These are phyloP conservation scores for Aspergillus candidus DNA, from an alignment of 2,329 filamentous ascomycete genomes.

Conservation along the genomic window DNA sequence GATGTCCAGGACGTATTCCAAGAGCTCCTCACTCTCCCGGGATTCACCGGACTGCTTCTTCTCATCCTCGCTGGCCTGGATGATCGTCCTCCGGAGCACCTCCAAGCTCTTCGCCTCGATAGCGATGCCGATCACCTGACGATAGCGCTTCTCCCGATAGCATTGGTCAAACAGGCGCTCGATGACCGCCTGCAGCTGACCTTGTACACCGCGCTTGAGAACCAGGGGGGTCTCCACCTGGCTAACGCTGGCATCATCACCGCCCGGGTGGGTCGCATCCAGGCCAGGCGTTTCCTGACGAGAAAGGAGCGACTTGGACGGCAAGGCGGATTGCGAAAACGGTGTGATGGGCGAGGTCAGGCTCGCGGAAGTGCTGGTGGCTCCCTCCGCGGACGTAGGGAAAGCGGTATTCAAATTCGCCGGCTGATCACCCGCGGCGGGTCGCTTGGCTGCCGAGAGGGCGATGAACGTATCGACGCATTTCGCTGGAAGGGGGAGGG, in stretches of 20 bases:
- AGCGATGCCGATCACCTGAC: conserved; percentile 93
- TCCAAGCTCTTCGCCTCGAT: conserved; percentile 90
- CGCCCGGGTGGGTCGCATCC: conserved; percentile 51
- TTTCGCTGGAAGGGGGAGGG: conserved; percentile 53
- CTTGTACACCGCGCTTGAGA: conserved; percentile 67
- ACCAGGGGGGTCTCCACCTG: conserved; percentile 57
- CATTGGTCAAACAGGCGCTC: conserved; percentile 88
- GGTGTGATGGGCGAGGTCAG: conserved; percentile 85
- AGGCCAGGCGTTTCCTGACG: conserved; percentile 62
- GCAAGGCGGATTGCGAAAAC: conserved; percentile 87
- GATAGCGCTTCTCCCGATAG: conserved; percentile 77
- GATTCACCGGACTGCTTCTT: conserved; percentile 58
- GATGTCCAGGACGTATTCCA: conserved; percentile 93
- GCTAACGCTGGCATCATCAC: conserved; percentile 50
- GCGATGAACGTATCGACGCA: conserved; percentile 97
- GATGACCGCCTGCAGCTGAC: conserved; percentile 74
- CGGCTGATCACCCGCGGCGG: conserved; percentile 46
- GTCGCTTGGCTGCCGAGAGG: conserved; percentile 57
- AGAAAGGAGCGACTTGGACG: conserved; percentile 91
- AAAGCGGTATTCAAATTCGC: conserved; percentile 79
- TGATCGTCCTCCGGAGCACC: conserved; percentile 77
- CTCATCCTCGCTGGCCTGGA: conserved; percentile 81
- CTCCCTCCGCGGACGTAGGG: conserved; percentile 59
- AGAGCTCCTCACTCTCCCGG: conserved; percentile 74
- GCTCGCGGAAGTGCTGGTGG: conserved; percentile 57